A percentile compares a stretch with the other conserved stretches of the same genome.
These are phyloP conservation scores for Umbelopsis sp. DNA, from an alignment of 192 early-diverging fungal genomes.

Conservation along the genomic window DNA sequence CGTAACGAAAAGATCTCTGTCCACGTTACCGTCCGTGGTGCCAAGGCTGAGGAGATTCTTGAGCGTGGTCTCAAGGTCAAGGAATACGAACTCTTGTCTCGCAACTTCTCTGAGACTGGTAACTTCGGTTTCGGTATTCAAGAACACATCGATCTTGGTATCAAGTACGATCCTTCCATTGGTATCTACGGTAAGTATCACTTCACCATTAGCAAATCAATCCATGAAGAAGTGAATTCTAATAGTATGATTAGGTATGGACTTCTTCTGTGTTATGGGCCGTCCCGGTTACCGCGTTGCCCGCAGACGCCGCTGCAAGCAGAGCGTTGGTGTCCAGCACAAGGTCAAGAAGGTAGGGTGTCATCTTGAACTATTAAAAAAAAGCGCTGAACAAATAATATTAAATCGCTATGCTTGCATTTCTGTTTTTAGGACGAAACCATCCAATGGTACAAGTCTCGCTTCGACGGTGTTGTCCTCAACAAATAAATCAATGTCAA, in stretches of 20 bases:
- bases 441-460: slow-evolving; percentile 98
- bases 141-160: slow-evolving; percentile 99
- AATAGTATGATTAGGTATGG: slow-evolving; percentile 74
- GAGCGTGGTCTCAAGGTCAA: slow-evolving; percentile 99
- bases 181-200: slow-evolving; percentile 82
- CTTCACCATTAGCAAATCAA: neutral
- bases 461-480: slow-evolving; percentile 60
- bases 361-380: neutral
- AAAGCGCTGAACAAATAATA: neutral
- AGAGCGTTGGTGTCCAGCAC: slow-evolving; percentile 89
- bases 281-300: slow-evolving; percentile 96
- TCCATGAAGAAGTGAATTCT: neutral
- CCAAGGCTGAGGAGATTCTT: slow-evolving; percentile 89
- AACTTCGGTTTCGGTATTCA: slow-evolving; percentile 99
- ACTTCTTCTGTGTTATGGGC: slow-evolving; percentile 99
- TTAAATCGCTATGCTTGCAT: neutral
- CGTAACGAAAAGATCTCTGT: slow-evolving; percentile 99
- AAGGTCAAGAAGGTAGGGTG: slow-evolving; percentile 71
- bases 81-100: slow-evolving; percentile 95
- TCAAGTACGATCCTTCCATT: slow-evolving; percentile 99
- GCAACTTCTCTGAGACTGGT: slow-evolving; percentile 97
- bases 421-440: slow-evolving; percentile 74
- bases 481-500: slow-evolving; percentile 70
- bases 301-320: slow-evolving; percentile 85
- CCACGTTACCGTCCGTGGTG: slow-evolving; percentile 97